Percentiles rank a stretch among this genome's conserved stretches.
Conservation (phyloP, 768 basidiomycete species). For the Suillus luteus region DNA sequence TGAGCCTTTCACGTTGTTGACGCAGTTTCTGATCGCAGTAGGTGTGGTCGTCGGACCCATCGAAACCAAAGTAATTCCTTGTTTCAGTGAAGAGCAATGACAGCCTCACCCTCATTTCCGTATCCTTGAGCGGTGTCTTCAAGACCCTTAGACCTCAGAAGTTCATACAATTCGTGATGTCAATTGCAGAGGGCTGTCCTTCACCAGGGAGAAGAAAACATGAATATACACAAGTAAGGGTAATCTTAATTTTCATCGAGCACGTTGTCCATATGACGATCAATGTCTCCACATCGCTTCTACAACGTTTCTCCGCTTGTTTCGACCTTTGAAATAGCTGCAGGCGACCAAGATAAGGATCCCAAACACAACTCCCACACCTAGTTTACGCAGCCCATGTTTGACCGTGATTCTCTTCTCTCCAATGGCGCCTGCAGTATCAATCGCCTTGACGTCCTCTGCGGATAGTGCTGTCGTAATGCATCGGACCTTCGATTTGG, state of each 20-base stretch:
- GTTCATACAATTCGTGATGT: not conserved
- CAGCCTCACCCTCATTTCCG: constrained; percentile 57
- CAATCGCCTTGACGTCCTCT: constrained; percentile 53
- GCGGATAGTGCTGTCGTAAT: constrained; percentile 43
- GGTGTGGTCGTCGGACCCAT: constrained; percentile 48
- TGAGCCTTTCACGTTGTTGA: constrained; percentile 48
- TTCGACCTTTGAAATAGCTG: constrained; percentile 10
- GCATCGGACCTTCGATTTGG: constrained; percentile 4
- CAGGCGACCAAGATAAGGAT: constrained; percentile 7
- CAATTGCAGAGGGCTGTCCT: not conserved
- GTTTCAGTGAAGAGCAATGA: constrained; percentile 45
- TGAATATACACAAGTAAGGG: not conserved
- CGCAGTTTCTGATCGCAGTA: constrained; percentile 55
- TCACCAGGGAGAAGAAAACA: not conserved
- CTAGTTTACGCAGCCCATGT: constrained; percentile 8
- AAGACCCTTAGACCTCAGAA: not conserved
- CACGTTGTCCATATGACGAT: not conserved
- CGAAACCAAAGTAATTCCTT: constrained; percentile 58
- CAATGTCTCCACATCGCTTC: not conserved
- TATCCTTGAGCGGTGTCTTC: constrained; percentile 65
- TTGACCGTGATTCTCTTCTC: constrained; percentile 5
- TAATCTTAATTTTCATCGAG: not conserved
- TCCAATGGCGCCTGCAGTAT: constrained; percentile 48
- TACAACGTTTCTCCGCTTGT: not conserved
- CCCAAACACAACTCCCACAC: constrained; percentile 6